Base-by-base conservation (phyloP, 169 alveolate species). In the Plasmodium berghei region DNA sequence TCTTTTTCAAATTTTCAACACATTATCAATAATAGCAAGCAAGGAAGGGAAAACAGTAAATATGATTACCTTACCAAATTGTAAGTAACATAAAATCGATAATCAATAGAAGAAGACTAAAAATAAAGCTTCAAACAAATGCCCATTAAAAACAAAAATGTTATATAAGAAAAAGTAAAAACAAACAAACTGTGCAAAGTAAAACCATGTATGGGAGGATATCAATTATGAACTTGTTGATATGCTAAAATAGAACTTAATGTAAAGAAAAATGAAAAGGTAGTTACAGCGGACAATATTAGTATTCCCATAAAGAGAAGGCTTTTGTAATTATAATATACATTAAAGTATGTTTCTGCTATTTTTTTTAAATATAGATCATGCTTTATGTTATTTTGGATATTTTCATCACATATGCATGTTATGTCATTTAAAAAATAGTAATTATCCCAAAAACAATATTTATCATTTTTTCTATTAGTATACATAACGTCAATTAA, bases 361-460 rank as follows among this genome's bases (percentile, higher is more conserved):
- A 64, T 58, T 18, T 22, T 22, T 34, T 62, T 77, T 64, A 77
- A 59, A 54, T 63, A 20, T n/a, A 75, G 77, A 64, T 77, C 66
- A 77, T 77, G 63, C 49, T 66, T 18, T 64, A 64, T 46, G 52
- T 49, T 49, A 20, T 63, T 24, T 20, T 58, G 34, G 20, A 62
- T 69, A 42, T 48, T 62, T 46, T 77, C 66, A 45, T 77, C 89
- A 22, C 89, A 77, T 77, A 77, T 9, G 45, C 89, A 77, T 2
- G 63, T 63, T 58, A 77, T 40, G 22, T 77, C 89, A 46, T 56
- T 52, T 70, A 77, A 1, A 77, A 77, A 77, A 14, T 74, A 52
- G 46, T 77, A 77, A 56, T 64, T 77, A 52, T 63, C 89, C 42
- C 14, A 77, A 64, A 77, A 77, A 24, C 66, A 6, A 66, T 63